Evolutionary conservation across 352 stramenopile species (phyloP).

Genomic region (Peronospora destructor): DNA sequence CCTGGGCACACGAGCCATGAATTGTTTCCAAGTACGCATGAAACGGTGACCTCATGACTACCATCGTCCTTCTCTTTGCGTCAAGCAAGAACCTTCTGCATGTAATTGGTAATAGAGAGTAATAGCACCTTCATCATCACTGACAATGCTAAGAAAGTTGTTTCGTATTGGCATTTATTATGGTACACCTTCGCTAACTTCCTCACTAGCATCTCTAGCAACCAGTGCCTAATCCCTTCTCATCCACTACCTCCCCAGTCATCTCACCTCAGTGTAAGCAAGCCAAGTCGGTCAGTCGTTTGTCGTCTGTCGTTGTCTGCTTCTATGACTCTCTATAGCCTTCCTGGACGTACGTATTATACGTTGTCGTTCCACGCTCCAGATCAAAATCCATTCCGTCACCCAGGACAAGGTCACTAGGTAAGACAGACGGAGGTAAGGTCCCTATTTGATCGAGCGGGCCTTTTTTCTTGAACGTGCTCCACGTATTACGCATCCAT

Average conservation of each 20-base stretch:
- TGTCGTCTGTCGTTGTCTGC: not conserved
- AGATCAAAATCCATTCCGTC: constrained; percentile 20
- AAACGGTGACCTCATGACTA: not conserved
- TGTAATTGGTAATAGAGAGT: too few species aligned
- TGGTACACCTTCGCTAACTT: constrained; percentile 19
- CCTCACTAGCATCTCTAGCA: constrained; percentile 3
- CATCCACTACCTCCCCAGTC: not conserved
- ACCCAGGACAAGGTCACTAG: constrained; percentile 11
- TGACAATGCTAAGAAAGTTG: constrained; percentile 8
- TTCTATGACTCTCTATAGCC: constrained; percentile 16
- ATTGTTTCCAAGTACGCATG: constrained; percentile 3
- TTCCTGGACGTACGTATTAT: constrained; percentile 25
- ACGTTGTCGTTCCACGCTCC: constrained; percentile 20
- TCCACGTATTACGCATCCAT: constrained; percentile 38
- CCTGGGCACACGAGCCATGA: not conserved
- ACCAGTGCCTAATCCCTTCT: not conserved
- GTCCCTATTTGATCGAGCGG: constrained; percentile 4
- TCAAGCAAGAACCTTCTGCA: not conserved
- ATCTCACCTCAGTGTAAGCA: not conserved
- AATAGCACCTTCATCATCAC: not conserved
- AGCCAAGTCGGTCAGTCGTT: not conserved
- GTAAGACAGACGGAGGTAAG: not conserved
- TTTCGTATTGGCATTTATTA: constrained; percentile 22
- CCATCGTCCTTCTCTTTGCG: constrained; percentile 1
- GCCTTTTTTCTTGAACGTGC: constrained; percentile 20